phyloP scores from a whole-genome alignment of 176 grass and related monocot species.

The Phoenix roebelenii region DNA sequence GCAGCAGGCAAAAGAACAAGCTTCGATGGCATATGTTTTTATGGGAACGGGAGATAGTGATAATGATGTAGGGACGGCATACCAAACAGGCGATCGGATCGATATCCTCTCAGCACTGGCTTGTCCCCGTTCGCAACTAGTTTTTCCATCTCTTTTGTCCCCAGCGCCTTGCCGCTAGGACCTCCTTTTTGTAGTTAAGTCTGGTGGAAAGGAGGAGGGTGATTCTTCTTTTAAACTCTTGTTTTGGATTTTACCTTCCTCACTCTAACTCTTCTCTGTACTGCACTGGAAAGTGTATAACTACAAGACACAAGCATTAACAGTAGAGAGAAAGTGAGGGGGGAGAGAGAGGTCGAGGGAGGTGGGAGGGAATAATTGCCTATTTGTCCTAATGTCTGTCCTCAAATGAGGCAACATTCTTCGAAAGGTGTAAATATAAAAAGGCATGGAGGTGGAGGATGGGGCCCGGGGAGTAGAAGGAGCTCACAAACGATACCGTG shows the following conservation, averaged over 20 bases:
- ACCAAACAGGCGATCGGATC: constrained; percentile 18
- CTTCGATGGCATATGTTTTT: too few relatives aligned
- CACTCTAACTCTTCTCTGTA: too few relatives aligned
- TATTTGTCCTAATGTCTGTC: constrained; percentile 2
- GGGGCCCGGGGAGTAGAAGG: neutral
- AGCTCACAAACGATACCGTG: too few relatives aligned
- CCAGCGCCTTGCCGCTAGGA: too few relatives aligned
- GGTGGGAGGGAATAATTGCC: too few relatives aligned
- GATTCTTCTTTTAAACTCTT: neutral
- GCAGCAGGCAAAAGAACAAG: constrained; percentile 2
- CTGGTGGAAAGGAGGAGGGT: too few relatives aligned
- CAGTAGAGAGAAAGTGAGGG: neutral
- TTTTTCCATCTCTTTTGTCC: neutral
- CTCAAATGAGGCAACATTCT: constrained; percentile 1
- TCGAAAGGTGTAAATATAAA: neutral
- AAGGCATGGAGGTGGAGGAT: neutral
- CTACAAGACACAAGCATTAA: too few relatives aligned
- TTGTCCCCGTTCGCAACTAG: neutral
- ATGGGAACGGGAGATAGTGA: too few relatives aligned
- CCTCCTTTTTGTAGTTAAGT: too few relatives aligned
- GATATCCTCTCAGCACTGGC: constrained; percentile 4
- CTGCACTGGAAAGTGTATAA: too few relatives aligned
- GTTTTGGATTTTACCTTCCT: neutral
- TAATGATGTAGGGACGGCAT: neutral
- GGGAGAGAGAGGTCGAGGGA: too few relatives aligned